Base-by-base conservation (phyloP, 1,284 basidiomycete species). In the Pterulicium gracile region DNA sequence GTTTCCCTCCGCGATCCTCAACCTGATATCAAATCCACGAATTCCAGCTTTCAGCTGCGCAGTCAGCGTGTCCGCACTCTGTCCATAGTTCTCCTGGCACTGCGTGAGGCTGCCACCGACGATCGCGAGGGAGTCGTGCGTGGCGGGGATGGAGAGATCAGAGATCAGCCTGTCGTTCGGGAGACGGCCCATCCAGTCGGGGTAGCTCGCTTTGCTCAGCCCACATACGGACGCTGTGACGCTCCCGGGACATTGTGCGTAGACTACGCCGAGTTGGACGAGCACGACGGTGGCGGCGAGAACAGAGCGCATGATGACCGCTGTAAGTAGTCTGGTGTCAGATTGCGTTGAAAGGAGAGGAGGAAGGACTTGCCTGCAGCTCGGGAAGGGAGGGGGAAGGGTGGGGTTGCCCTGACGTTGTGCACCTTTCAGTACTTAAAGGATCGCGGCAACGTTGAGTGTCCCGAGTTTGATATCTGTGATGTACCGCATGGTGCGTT, bases 11-110 rank as follows among this genome's bases (percentile, higher is more conserved):
- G 39, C 18, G 39, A 41, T 41, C 7, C 39, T 7, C 19, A 41
- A 17, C 7, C 39, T 7, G 18, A 41, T 41, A 20, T 41, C 39
- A 41, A 41, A 41, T 7, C 7, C 13, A n/a, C 39, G 39, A 20
- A 41, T 41, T 7, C 39, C 39, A 41, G 39, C 39, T 7, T 10
- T 41, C 10, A 41, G 39, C 19, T 41, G 39, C 7, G n/a, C 18
- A 19, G 39, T 41, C 7, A 41, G 39, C 10, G 39, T 41, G 10
- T 41, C 39, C 10, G 39, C 39, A 17, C 39, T 41, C 10, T 41
- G 7, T 10, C 39, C 39, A 19, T 41, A 17, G 19, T 41, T 41
- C 19, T 41, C 39, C 39, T 41, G 39, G 39, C 39, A 41, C 19
- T 41, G 10, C 10, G 18, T 10, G 10, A 41, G 18, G 39, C 19